Evolutionary conservation across 2,329 filamentous ascomycete species (phyloP).

Genomic region (Diaporthe citrichinensis): DNA sequence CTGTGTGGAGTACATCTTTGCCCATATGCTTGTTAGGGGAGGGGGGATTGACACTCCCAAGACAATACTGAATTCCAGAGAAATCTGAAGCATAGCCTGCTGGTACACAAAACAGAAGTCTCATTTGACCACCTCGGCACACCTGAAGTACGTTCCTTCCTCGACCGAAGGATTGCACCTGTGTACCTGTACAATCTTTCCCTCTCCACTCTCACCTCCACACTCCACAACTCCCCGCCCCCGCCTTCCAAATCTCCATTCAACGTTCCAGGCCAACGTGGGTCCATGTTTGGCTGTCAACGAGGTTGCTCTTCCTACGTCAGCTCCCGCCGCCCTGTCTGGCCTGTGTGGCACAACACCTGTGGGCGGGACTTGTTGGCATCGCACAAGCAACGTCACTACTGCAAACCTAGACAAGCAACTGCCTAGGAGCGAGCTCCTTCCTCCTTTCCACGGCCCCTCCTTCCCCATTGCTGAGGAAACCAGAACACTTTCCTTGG

Average conservation of each 20-base stretch:
- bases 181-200: neutral
- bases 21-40: neutral
- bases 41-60: neutral
- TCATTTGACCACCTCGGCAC: no score
- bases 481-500: neutral
- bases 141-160: neutral
- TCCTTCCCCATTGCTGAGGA: neutral
- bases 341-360: no score
- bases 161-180: neutral
- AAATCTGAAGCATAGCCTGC: neutral
- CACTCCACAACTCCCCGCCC: neutral
- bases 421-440: neutral
- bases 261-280: neutral
- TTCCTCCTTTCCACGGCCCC: neutral
- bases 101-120: neutral
- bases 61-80: neutral
- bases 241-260: neutral
- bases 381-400: neutral
- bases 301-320: neutral
- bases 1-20: neutral
- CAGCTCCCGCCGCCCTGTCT: no score
- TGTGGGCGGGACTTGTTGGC: neutral
- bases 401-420: neutral
- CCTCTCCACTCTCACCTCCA: neutral
- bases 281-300: neutral